A percentile compares a stretch with the other conserved stretches of the same genome.
Conservation (phyloP, 1,284 basidiomycete species). For the Cronartium quercuum region DNA sequence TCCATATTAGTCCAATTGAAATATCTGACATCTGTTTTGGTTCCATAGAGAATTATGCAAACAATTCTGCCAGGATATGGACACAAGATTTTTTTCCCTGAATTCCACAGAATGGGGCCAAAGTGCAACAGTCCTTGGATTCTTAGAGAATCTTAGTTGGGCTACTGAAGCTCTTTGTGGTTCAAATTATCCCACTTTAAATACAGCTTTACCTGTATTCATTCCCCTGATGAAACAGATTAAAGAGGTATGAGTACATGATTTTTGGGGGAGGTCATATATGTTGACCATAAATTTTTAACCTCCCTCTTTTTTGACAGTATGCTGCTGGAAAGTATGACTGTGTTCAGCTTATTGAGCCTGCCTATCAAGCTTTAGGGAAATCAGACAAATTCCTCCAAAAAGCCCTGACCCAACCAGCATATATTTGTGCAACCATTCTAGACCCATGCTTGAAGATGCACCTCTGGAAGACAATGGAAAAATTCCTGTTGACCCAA, state of each 20-base stretch:
- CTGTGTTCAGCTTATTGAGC: neutral
- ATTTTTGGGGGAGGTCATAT: too few relatives aligned
- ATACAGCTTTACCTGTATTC: conserved; percentile 2
- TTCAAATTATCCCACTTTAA: conserved; percentile 17
- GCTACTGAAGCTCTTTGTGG: neutral
- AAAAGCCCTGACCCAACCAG: neutral
- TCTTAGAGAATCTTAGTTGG: neutral
- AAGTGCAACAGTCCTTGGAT: neutral
- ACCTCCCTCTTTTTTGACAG: too few relatives aligned
- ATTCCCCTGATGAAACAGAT: neutral
- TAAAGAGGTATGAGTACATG: neutral
- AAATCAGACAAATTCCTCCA: neutral
- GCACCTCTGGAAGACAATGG: neutral
- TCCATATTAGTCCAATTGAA: too few relatives aligned
- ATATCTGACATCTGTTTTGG: too few relatives aligned
- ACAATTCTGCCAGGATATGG: too few relatives aligned
- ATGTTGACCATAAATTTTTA: too few relatives aligned
- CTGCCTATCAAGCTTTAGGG: neutral
- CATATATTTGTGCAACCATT: conserved; percentile 1
- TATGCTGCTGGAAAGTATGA: neutral
- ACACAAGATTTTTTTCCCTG: neutral
- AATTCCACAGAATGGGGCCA: neutral
- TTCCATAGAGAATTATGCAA: too few relatives aligned
- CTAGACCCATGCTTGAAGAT: conserved; percentile 7
- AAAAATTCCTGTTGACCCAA: too few relatives aligned